Conservation (phyloP, 768 basidiomycete genomes). For the Pholiota microspora region DNA sequence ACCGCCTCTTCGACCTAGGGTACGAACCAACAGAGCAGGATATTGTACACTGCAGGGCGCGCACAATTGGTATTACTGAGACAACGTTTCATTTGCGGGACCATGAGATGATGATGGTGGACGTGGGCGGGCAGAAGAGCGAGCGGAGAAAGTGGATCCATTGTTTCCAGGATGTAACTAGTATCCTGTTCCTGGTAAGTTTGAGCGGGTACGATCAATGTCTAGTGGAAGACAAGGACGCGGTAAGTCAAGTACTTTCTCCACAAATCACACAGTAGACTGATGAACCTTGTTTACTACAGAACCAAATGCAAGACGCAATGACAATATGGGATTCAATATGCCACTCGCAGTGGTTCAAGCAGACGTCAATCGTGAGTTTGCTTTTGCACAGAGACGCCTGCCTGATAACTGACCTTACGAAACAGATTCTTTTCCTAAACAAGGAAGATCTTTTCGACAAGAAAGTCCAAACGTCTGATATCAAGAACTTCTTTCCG, state of each 20-base stretch:
- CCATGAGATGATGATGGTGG: conserved; percentile 90
- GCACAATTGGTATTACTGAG: conserved; percentile 90
- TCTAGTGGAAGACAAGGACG: conserved; percentile 88
- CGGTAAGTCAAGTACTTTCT: conserved; percentile 47
- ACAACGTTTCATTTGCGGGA: conserved; percentile 78
- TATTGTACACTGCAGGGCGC: conserved; percentile 81
- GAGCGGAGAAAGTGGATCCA: conserved; percentile 94
- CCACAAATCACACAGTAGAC: background rate
- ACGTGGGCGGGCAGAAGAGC: conserved; percentile 92
- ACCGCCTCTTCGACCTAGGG: conserved; percentile 71
- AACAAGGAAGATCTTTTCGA: conserved; percentile 96
- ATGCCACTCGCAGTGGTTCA: conserved; percentile 98
- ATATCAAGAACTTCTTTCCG: conserved; percentile 89
- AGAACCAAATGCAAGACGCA: conserved; percentile 99
- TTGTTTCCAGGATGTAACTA: conserved; percentile 93
- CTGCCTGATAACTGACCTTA: background rate
- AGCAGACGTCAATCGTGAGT: conserved; percentile 86
- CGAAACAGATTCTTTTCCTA: conserved; percentile 79
- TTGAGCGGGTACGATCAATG: conserved; percentile 94
- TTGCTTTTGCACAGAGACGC: background rate
- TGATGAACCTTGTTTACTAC: conserved; percentile 9
- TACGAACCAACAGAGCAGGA: conserved; percentile 84
- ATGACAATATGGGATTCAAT: conserved; percentile 99
- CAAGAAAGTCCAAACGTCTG: conserved; percentile 75
- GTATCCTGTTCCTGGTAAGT: conserved; percentile 88